phyloP scores from a whole-genome alignment of 306 rosid species.

The Delonix regia region DNA sequence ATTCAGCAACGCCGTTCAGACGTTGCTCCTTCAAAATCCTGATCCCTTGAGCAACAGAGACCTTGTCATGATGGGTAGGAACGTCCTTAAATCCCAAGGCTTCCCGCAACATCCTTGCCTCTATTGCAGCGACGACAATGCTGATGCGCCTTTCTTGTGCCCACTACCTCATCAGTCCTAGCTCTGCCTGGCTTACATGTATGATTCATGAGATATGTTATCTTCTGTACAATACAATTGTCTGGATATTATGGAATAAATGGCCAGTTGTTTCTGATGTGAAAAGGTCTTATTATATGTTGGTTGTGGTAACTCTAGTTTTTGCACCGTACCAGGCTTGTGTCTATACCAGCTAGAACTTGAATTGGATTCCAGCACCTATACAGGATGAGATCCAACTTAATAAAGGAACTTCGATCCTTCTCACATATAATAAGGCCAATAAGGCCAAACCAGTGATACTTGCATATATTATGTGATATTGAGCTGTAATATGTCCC shows the following conservation, averaged over 20 bases:
- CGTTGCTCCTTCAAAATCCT: slow-evolving; percentile 44
- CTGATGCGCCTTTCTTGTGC: slow-evolving; percentile 59
- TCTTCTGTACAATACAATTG: too few species aligned
- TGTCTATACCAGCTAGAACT: too few species aligned
- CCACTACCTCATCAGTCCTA: slow-evolving; percentile 27
- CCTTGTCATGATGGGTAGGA: slow-evolving; percentile 62
- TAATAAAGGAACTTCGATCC: not conserved
- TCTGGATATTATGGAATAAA: not conserved
- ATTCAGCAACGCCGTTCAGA: slow-evolving; percentile 70
- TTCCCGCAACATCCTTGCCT: slow-evolving; percentile 79
- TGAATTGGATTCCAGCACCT: too few species aligned
- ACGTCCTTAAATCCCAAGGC: slow-evolving; percentile 43
- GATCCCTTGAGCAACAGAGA: slow-evolving; percentile 52
- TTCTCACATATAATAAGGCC: not conserved
- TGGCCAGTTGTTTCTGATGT: not conserved
- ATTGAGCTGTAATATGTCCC: not conserved
- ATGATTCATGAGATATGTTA: too few species aligned
- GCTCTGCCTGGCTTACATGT: slow-evolving; percentile 23
- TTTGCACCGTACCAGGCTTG: too few species aligned
- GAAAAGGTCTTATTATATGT: too few species aligned
- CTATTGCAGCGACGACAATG: slow-evolving; percentile 81
- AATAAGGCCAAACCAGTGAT: not conserved
- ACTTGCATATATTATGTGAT: too few species aligned
- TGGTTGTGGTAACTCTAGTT: too few species aligned
- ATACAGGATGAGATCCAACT: not conserved